Percentiles rank a stretch among this genome's conserved stretches.
These are phyloP conservation scores for Talaromyces ruber DNA, from an alignment of 495 filamentous ascomycete species.

Conservation along the genomic window DNA sequence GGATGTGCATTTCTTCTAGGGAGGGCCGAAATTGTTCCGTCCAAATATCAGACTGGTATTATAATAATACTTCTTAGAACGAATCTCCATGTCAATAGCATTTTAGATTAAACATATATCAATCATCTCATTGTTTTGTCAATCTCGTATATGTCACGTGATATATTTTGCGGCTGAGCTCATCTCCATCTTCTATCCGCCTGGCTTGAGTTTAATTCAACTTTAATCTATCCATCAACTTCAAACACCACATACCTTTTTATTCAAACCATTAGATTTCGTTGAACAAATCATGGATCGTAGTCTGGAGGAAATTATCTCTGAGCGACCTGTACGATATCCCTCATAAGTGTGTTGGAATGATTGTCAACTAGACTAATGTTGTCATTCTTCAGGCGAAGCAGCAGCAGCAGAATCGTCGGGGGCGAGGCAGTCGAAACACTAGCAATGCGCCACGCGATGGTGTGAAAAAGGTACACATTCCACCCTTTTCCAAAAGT, in stretches of 20 bases:
- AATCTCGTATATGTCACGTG: not conserved
- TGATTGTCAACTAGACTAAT: not conserved
- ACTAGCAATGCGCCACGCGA: slow-evolving; percentile 55
- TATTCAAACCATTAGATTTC: not conserved
- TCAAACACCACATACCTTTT: not conserved
- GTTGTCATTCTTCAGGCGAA: slow-evolving; percentile 4
- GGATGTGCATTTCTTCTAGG: not conserved
- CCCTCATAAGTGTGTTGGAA: not conserved
- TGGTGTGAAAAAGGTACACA: slow-evolving; percentile 69
- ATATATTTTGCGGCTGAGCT: not conserved
- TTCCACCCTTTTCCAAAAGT: not conserved
- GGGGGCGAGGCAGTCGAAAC: slow-evolving; percentile 48
- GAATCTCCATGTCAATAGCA: no score
- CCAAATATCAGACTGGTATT: not conserved
- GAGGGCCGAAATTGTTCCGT: not conserved
- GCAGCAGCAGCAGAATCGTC: slow-evolving; percentile 28
- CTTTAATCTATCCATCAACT: not conserved
- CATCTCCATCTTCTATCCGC: not conserved
- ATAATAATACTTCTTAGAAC: no score
- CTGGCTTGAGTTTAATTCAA: not conserved
- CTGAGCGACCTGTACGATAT: slow-evolving; percentile 62
- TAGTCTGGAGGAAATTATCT: slow-evolving; percentile 77
- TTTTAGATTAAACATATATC: not conserved
- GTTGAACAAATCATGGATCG: slow-evolving; percentile 53
- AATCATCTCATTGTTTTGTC: not conserved